A percentile compares a stretch with the other conserved stretches of the same genome.
phyloP scores from a whole-genome alignment of 208 protist genomes.

The Crithidia fasciculata region DNA sequence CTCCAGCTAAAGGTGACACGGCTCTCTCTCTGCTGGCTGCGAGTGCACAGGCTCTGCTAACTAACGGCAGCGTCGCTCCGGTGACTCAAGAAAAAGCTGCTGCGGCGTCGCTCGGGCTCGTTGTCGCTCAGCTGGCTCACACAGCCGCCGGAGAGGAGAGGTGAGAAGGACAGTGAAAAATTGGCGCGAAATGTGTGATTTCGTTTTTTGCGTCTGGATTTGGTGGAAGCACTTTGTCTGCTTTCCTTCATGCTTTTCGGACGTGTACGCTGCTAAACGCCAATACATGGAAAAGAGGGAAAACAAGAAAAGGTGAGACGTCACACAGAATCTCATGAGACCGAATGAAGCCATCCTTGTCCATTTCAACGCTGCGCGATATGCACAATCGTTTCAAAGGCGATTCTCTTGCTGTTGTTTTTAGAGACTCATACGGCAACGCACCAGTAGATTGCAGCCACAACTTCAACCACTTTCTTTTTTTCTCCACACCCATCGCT shows the following conservation, averaged over 20 bases:
- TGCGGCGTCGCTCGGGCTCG: conserved; percentile 4
- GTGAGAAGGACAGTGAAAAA: too few relatives aligned
- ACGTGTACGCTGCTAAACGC: not conserved
- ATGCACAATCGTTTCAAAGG: too few relatives aligned
- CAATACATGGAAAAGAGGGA: not conserved
- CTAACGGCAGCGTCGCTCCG: not conserved
- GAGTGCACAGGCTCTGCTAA: not conserved
- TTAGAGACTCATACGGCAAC: too few relatives aligned
- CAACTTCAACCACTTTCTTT: not conserved
- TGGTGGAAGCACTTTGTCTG: too few relatives aligned
- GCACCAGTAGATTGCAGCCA: not conserved
- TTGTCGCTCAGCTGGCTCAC: not conserved
- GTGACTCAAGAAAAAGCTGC: not conserved
- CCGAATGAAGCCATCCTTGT: too few relatives aligned
- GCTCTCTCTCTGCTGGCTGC: not conserved
- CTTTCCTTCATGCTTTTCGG: too few relatives aligned
- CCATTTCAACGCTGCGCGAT: too few relatives aligned
- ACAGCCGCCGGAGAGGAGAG: too few relatives aligned
- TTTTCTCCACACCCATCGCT: not conserved
- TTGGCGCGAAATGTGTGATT: too few relatives aligned
- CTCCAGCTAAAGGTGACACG: not conserved
- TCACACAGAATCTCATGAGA: too few relatives aligned
- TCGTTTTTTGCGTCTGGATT: too few relatives aligned
- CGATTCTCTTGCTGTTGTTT: too few relatives aligned
- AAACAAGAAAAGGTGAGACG: not conserved